These are phyloP conservation scores for Fusarium mangiferae DNA, from an alignment of 2,329 filamentous ascomycete genomes.

Conservation along the genomic window DNA sequence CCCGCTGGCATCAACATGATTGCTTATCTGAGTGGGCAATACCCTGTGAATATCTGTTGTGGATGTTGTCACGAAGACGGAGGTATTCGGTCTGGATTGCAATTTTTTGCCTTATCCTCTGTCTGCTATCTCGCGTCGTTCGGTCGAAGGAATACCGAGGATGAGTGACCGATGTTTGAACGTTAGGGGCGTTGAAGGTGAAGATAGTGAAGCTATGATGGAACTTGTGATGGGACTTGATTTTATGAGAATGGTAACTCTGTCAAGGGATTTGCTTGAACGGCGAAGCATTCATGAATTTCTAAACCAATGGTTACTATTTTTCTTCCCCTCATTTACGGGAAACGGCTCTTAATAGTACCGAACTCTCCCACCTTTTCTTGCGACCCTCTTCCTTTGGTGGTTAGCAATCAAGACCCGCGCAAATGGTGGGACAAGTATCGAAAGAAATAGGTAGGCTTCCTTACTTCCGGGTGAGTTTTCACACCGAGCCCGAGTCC, in stretches of 20 bases:
- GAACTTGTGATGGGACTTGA: not conserved
- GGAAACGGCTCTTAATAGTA: constrained; percentile 33
- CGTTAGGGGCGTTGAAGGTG: not conserved
- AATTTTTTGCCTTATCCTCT: not conserved
- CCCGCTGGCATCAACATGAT: constrained; percentile 57
- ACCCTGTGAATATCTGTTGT: not conserved
- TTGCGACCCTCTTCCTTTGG: constrained; percentile 18
- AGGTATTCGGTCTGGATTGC: not conserved
- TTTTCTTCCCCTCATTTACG: constrained; percentile 28
- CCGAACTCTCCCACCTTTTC: constrained; percentile 19
- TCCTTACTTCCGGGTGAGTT: not conserved
- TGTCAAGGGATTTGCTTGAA: not conserved
- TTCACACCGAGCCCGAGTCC: constrained; percentile 15
- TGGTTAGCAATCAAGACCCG: constrained; percentile 31
- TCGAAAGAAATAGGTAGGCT: constrained; percentile 1
- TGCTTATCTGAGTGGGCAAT: not conserved
- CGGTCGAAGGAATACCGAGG: not conserved
- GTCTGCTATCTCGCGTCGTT: not conserved
- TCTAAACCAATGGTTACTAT: not conserved
- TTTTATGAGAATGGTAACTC: not conserved
- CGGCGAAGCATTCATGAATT: not conserved
- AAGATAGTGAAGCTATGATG: not conserved
- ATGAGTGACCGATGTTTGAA: not conserved
- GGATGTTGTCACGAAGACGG: not conserved
- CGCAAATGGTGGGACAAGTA: constrained; percentile 30